Conservation (phyloP, 2,329 filamentous ascomycete genomes). For the Cladosporium sp. region DNA sequence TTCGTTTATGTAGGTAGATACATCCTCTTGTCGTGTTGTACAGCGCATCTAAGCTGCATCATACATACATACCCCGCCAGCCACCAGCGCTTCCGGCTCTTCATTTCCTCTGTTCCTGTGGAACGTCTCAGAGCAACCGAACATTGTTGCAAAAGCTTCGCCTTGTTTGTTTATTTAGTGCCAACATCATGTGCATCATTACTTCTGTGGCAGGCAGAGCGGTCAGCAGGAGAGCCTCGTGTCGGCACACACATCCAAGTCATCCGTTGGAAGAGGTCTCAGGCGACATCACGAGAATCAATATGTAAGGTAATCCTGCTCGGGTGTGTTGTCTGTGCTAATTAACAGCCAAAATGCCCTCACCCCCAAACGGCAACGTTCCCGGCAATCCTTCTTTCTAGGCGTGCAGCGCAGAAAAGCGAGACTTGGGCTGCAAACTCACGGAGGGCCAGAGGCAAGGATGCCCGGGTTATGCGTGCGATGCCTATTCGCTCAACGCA, state of each 20-base stretch:
- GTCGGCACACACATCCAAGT: neutral
- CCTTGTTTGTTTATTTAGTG: neutral
- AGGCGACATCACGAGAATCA: neutral
- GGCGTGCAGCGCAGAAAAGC: neutral
- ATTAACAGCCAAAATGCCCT: neutral
- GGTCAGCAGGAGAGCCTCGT: neutral
- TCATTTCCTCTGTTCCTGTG: slow-evolving; percentile 11
- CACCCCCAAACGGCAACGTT: slow-evolving; percentile 8
- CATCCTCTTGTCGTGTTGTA: slow-evolving; percentile 9
- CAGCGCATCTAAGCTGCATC: slow-evolving; percentile 15
- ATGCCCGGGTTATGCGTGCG: slow-evolving; percentile 11
- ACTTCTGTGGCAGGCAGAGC: neutral
- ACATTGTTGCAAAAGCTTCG: neutral
- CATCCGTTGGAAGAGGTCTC: neutral
- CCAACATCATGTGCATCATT: neutral
- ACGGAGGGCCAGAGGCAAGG: neutral
- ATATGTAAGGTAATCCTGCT: neutral
- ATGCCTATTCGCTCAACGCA: slow-evolving; percentile 17
- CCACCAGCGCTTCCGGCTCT: slow-evolving; percentile 14
- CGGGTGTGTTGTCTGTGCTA: neutral
- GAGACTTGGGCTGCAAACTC: slow-evolving; percentile 15
- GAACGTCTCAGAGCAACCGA: slow-evolving; percentile 18
- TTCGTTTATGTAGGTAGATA: neutral
- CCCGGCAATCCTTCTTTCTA: slow-evolving; percentile 18
- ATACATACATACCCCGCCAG: slow-evolving; percentile 3